phyloP scores from a whole-genome alignment of 345 rosid genomes.

The Noccaea bulbosa region DNA sequence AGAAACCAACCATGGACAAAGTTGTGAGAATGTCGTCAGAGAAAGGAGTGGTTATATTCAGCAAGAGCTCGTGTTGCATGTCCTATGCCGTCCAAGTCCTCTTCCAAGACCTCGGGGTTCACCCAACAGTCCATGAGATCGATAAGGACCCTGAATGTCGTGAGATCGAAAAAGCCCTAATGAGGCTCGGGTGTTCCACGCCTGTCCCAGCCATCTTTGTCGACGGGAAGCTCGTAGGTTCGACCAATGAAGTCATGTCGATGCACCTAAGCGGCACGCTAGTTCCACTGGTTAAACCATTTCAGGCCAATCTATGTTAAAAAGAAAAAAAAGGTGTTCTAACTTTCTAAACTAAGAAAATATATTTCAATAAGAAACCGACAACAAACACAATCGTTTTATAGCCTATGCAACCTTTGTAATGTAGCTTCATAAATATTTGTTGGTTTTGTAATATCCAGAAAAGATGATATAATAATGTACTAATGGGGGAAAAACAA shows the following conservation, averaged over 20 bases:
- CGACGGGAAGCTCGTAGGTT: slow-evolving; percentile 67
- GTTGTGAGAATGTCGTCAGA: slow-evolving; percentile 66
- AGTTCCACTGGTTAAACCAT: slow-evolving; percentile 62
- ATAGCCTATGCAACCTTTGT: slow-evolving; percentile 39
- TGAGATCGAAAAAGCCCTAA: slow-evolving; percentile 76
- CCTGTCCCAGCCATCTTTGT: slow-evolving; percentile 80
- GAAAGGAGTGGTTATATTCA: slow-evolving; percentile 78
- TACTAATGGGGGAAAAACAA: too few relatives aligned
- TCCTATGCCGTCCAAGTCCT: slow-evolving; percentile 73
- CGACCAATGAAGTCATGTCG: slow-evolving; percentile 86
- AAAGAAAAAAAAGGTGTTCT: slow-evolving; percentile 10
- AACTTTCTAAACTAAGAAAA: slow-evolving; percentile 21
- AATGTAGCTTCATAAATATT: slow-evolving; percentile 33
- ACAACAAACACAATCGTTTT: background rate
- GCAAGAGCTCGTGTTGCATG: slow-evolving; percentile 81
- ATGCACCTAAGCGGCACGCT: slow-evolving; percentile 71
- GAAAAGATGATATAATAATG: slow-evolving; percentile 16
- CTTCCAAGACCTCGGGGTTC: slow-evolving; percentile 72
- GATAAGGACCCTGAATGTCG: slow-evolving; percentile 76
- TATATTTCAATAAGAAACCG: slow-evolving; percentile 28
- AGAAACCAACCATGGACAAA: slow-evolving; percentile 58
- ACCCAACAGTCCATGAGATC: slow-evolving; percentile 59
- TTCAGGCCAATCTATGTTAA: slow-evolving; percentile 49
- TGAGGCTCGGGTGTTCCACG: slow-evolving; percentile 68
- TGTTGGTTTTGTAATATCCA: slow-evolving; percentile 30